Evolutionary conservation across 164 flowering plant genomes (phyloP).

Genomic region (Euptelea pleiosperma): DNA sequence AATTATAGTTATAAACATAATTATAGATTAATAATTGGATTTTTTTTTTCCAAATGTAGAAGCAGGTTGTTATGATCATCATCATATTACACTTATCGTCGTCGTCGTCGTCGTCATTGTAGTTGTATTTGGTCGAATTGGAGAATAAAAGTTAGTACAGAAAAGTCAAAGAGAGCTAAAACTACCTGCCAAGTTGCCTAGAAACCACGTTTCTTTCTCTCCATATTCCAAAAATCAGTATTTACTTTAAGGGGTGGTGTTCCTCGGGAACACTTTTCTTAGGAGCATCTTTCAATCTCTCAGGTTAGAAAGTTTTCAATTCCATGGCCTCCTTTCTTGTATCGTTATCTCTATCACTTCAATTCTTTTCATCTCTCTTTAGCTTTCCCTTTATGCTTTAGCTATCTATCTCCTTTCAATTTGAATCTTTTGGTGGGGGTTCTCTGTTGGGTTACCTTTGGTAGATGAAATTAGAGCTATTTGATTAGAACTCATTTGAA

Average conservation of each 20-base stretch:
- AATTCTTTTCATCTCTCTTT: slow-evolving; percentile 5
- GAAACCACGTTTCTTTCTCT: slow-evolving; percentile 55
- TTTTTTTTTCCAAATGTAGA: background rate
- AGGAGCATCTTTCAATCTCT: slow-evolving; percentile 17
- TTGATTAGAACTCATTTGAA: slow-evolving; percentile 14
- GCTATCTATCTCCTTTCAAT: background rate
- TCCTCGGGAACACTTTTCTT: slow-evolving; percentile 24
- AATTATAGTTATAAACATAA: background rate
- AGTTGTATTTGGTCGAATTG: slow-evolving; percentile 28
- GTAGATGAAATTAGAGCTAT: slow-evolving; percentile 4
- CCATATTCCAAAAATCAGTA: slow-evolving; percentile 30
- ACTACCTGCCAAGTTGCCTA: slow-evolving; percentile 46
- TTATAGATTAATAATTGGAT: background rate
- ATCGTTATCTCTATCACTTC: slow-evolving; percentile 29
- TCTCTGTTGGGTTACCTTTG: background rate
- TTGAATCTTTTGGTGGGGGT: background rate
- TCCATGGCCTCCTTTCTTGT: background rate
- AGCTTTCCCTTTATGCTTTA: background rate
- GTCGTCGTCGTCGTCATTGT: too few species aligned
- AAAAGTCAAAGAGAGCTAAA: slow-evolving; percentile 19
- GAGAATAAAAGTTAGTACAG: slow-evolving; percentile 13
- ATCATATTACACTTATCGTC: too few species aligned
- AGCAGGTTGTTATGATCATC: background rate
- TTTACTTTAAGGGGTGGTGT: slow-evolving; percentile 35
- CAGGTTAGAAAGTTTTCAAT: background rate